These are phyloP conservation scores for Spathaspora arborariae DNA, from an alignment of 805 yeast species.

Conservation along the genomic window DNA sequence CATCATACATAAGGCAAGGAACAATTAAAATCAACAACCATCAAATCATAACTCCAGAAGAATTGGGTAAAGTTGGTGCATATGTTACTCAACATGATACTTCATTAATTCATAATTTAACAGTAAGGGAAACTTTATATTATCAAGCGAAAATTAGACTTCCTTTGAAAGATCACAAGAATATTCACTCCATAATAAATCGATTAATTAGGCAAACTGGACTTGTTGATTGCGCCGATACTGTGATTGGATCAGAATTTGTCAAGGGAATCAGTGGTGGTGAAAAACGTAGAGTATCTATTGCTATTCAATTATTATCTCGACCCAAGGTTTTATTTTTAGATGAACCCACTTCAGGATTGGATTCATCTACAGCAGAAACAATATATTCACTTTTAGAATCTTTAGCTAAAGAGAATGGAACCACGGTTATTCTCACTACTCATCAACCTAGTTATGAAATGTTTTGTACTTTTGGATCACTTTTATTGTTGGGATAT, in stretches of 20 bases:
- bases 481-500: conserved; percentile 66
- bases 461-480: conserved; percentile 61
- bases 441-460: conserved; percentile 82
- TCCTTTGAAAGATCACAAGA: conserved; percentile 32
- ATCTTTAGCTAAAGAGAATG: conserved; percentile 51
- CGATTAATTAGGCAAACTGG: conserved; percentile 66
- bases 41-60: conserved; percentile 20
- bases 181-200: conserved; percentile 49
- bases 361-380: conserved; percentile 75
- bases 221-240: conserved; percentile 71
- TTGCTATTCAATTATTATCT: conserved; percentile 72
- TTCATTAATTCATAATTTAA: conserved; percentile 62
- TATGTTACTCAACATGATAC: conserved; percentile 83
- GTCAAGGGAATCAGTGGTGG: conserved; percentile 42
- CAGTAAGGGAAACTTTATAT: conserved; percentile 72
- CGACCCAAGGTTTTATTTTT: conserved; percentile 68
- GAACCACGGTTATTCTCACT: conserved; percentile 66
- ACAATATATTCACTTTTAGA: conserved; percentile 61
- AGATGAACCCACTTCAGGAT: conserved; percentile 89
- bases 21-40: conserved; percentile 20
- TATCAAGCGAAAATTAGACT: conserved; percentile 70
- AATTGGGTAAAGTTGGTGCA: conserved; percentile 45
- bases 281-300: conserved; percentile 79
- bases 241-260: conserved; percentile 41
- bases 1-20: conserved; percentile 14